These are phyloP conservation scores for Leonotis leonurus DNA, from an alignment of 257 asterid genomes.

Conservation along the genomic window DNA sequence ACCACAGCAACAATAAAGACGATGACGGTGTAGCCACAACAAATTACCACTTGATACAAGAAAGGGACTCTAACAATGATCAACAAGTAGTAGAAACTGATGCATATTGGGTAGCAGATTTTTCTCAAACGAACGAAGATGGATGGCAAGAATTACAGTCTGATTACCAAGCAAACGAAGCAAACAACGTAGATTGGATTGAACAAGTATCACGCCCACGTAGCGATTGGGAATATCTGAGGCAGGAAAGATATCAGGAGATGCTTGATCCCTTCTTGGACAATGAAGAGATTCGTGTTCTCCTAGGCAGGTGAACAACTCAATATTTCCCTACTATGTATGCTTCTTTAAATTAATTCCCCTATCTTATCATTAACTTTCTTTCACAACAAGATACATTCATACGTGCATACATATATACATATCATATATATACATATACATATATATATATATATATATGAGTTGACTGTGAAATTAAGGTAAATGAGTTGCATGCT, in stretches of 20 bases:
- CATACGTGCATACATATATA: too few species aligned
- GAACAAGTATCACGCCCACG: slow-evolving; percentile 81
- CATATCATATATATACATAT: too few species aligned
- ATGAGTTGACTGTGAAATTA: too few species aligned
- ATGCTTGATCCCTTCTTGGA: slow-evolving; percentile 77
- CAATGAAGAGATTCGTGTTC: slow-evolving; percentile 62
- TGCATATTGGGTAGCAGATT: slow-evolving; percentile 43
- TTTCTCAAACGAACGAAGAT: slow-evolving; percentile 27
- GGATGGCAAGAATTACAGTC: slow-evolving; percentile 55
- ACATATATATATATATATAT: too few species aligned
- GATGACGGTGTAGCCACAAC: background rate
- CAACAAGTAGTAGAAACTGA: slow-evolving; percentile 27
- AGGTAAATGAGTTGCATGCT: too few species aligned
- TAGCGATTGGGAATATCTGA: slow-evolving; percentile 80
- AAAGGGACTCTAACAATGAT: slow-evolving; percentile 12
- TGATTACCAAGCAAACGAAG: slow-evolving; percentile 31
- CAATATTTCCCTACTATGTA: too few species aligned
- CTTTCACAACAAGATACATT: too few species aligned
- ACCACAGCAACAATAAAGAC: slow-evolving; percentile 4
- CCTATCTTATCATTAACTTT: too few species aligned
- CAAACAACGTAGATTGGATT: slow-evolving; percentile 53
- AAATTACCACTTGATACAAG: background rate
- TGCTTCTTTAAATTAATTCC: too few species aligned
- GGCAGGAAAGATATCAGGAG: slow-evolving; percentile 83
- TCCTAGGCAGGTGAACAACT: slow-evolving; percentile 56